Conservation (phyloP, 2,329 filamentous ascomycete species). For the Alternaria tenuissima region DNA sequence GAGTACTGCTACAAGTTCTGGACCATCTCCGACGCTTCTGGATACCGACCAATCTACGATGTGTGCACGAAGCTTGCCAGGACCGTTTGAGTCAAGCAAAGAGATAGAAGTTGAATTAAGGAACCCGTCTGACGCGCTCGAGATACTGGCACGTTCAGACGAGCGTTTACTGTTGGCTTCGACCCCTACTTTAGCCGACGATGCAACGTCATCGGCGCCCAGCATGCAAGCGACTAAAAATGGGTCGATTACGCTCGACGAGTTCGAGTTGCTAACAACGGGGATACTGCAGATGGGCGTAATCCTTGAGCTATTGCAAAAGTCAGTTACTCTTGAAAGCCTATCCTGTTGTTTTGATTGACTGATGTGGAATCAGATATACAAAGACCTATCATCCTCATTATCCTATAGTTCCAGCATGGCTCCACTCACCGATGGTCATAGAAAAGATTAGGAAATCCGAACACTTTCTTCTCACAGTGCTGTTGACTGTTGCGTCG, state of each 20-base stretch:
- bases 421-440: neutral
- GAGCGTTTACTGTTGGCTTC: neutral
- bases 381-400: neutral
- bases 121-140: neutral
- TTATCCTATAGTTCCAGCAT: neutral
- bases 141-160: neutral
- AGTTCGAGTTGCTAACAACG: neutral
- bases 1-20: neutral
- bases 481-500: neutral
- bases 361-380: neutral
- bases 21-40: neutral
- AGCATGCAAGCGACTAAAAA: neutral
- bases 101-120: neutral
- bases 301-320: neutral
- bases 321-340: neutral
- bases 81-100: neutral
- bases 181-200: neutral
- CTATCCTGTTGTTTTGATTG: neutral
- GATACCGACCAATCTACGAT: neutral
- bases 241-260: neutral
- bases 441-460: neutral
- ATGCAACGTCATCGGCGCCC: neutral
- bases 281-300: neutral
- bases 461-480: neutral
- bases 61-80: neutral